phyloP scores from a whole-genome alignment of 768 basidiomycete genomes.

The Dendrothele bispora region DNA sequence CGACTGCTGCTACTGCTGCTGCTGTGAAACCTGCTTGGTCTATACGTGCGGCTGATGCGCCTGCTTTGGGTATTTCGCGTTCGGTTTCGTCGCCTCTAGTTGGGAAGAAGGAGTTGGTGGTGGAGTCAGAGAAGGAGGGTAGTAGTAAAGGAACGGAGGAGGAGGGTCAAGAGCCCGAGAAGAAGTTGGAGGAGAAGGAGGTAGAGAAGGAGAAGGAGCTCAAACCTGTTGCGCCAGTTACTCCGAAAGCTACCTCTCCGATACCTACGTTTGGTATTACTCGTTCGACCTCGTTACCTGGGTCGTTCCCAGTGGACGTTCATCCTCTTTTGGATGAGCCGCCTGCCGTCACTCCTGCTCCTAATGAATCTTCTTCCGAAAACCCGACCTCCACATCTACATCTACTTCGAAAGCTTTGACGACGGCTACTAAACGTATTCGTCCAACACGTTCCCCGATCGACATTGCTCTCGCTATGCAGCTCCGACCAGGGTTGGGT shows the following conservation, averaged over 20 bases:
- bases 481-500: constrained; percentile 71
- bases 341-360: constrained; percentile 5
- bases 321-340: constrained; percentile 1
- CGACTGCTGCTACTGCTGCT: background rate
- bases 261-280: constrained; percentile 8
- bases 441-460: constrained; percentile 42
- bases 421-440: constrained; percentile 13
- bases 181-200: background rate
- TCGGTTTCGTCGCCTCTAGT: constrained; percentile 1
- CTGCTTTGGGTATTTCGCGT: constrained; percentile 34
- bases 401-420: constrained; percentile 8
- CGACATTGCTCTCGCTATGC: constrained; percentile 77
- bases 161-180: constrained; percentile 1
- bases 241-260: background rate
- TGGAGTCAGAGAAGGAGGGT: background rate
- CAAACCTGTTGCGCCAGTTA: background rate
- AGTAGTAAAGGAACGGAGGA: constrained; percentile 1
- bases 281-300: constrained; percentile 24
- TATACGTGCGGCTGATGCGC: constrained; percentile 40
- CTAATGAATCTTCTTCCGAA: background rate
- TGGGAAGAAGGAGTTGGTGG: too few species aligned
- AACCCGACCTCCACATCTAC: constrained; percentile 11
- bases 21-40: constrained; percentile 35
- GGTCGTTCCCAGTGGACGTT: constrained; percentile 25
- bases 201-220: background rate